These are phyloP conservation scores for Phylloporus rhodoxanthus DNA, from an alignment of 768 basidiomycete species.

Conservation along the genomic window DNA sequence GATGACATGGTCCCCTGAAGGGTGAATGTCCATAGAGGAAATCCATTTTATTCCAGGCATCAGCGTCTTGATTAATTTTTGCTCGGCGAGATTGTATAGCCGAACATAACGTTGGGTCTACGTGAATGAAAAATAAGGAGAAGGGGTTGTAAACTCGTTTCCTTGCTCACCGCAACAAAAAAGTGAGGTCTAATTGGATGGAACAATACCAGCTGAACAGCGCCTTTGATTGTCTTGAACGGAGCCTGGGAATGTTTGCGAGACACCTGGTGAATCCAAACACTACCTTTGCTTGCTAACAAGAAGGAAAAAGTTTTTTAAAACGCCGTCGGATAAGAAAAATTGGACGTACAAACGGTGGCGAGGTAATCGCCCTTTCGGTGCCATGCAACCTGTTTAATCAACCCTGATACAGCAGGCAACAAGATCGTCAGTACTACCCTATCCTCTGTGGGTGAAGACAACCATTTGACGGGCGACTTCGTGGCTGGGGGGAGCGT, in stretches of 20 bases:
- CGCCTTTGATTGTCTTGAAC: slow-evolving; percentile 91
- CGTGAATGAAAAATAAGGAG: slow-evolving; percentile 7
- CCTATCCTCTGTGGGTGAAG: slow-evolving; percentile 42
- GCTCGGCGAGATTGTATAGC: slow-evolving; percentile 90
- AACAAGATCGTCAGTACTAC: slow-evolving; percentile 58
- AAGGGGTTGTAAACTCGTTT: slow-evolving; percentile 7
- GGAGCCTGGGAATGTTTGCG: slow-evolving; percentile 95
- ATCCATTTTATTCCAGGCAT: slow-evolving; percentile 97
- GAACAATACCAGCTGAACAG: slow-evolving; percentile 87
- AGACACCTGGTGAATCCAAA: slow-evolving; percentile 94
- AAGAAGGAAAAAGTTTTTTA: slow-evolving; percentile 5
- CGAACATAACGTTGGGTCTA: slow-evolving; percentile 97
- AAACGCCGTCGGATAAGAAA: slow-evolving; percentile 5
- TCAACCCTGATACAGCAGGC: slow-evolving; percentile 59
- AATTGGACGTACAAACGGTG: slow-evolving; percentile 73
- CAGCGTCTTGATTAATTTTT: slow-evolving; percentile 90
- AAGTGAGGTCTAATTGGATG: slow-evolving; percentile 93
- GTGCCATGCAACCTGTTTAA: slow-evolving; percentile 88
- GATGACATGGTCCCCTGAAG: slow-evolving; percentile 92
- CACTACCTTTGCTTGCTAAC: slow-evolving; percentile 61
- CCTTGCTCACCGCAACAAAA: slow-evolving; percentile 82
- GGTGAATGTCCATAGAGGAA: slow-evolving; percentile 94
- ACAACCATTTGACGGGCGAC: slow-evolving; percentile 68
- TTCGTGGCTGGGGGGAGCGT: slow-evolving; percentile 56
- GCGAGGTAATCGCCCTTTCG: slow-evolving; percentile 92